phyloP scores from a whole-genome alignment of 2,329 filamentous ascomycete species.

The Diaporthe ampelina region DNA sequence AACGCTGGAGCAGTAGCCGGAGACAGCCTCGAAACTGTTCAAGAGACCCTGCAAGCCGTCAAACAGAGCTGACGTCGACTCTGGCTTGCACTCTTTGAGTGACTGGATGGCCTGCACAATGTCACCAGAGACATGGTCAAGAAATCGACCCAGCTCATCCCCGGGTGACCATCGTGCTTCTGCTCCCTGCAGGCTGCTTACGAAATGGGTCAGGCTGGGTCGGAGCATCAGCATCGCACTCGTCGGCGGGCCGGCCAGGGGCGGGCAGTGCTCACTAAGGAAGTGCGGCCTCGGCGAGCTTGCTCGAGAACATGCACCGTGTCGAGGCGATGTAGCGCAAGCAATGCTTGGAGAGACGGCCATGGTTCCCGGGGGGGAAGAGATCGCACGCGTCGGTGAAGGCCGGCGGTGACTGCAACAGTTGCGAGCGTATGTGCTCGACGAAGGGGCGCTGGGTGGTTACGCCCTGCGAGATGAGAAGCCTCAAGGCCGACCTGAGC shows the following conservation, averaged over 20 bases:
- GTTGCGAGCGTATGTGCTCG: constrained; percentile 49
- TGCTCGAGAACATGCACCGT: constrained; percentile 55
- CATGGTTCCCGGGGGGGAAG: constrained; percentile 44
- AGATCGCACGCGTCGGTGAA: constrained; percentile 44
- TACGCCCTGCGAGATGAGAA: constrained; percentile 50
- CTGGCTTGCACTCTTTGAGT: constrained; percentile 50
- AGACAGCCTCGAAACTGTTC: constrained; percentile 44
- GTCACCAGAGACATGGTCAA: constrained; percentile 51
- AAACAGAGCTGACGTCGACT: constrained; percentile 43
- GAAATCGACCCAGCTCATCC: constrained; percentile 43
- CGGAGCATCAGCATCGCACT: constrained; percentile 23
- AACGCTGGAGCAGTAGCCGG: constrained; percentile 44
- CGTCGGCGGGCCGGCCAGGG: neutral
- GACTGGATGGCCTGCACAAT: constrained; percentile 55
- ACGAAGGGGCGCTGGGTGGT: constrained; percentile 51
- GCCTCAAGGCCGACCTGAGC: constrained; percentile 52
- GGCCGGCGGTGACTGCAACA: constrained; percentile 46
- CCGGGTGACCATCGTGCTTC: constrained; percentile 44
- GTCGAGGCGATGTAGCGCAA: constrained; percentile 49
- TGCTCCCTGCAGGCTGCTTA: constrained; percentile 42
- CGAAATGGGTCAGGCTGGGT: constrained; percentile 48
- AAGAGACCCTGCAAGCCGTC: constrained; percentile 43
- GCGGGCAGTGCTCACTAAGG: constrained; percentile 46
- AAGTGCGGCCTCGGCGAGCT: constrained; percentile 50
- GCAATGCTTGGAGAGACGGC: constrained; percentile 45